Conservation (phyloP, 2,329 filamentous ascomycete species). For the Colletotrichum destructivum region DNA sequence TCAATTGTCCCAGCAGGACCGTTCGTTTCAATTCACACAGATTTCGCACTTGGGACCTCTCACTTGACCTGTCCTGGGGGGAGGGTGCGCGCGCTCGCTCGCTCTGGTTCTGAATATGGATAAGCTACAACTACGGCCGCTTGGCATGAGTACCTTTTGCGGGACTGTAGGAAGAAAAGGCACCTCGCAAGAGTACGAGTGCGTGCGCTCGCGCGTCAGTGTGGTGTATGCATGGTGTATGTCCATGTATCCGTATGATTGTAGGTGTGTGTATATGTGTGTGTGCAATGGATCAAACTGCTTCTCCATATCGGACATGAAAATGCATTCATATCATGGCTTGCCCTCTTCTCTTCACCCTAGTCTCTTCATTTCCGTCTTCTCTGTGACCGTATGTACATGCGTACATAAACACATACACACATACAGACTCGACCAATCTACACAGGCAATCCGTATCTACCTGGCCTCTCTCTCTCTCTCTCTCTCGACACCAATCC, state of each 20-base stretch:
- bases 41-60: slow-evolving; percentile 37
- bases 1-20: slow-evolving; percentile 36
- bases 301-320: slow-evolving; percentile 15
- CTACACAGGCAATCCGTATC: slow-evolving; percentile 27
- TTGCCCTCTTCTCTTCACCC: slow-evolving; percentile 3
- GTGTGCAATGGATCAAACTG: slow-evolving; percentile 24
- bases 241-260: neutral
- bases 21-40: slow-evolving; percentile 42
- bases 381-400: slow-evolving; percentile 4
- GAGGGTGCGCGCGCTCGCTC: slow-evolving; percentile 32
- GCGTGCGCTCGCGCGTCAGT: slow-evolving; percentile 12
- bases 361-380: slow-evolving; percentile 11
- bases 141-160: slow-evolving; percentile 2
- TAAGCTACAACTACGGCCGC: neutral
- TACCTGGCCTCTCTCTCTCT: slow-evolving; percentile 28
- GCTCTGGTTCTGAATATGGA: slow-evolving; percentile 2
- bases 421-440: slow-evolving; percentile 11
- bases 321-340: slow-evolving; percentile 26
- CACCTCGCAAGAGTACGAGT: slow-evolving; percentile 4
- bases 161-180: neutral
- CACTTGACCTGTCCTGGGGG: slow-evolving; percentile 42
- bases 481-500: neutral
- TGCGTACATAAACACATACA: neutral
- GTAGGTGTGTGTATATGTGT: slow-evolving; percentile 6
- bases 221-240: slow-evolving; percentile 13